Percentiles rank a stretch among this genome's conserved stretches.
Conservation (phyloP, 2,329 filamentous ascomycete species). For the Juglanconis juglandina region DNA sequence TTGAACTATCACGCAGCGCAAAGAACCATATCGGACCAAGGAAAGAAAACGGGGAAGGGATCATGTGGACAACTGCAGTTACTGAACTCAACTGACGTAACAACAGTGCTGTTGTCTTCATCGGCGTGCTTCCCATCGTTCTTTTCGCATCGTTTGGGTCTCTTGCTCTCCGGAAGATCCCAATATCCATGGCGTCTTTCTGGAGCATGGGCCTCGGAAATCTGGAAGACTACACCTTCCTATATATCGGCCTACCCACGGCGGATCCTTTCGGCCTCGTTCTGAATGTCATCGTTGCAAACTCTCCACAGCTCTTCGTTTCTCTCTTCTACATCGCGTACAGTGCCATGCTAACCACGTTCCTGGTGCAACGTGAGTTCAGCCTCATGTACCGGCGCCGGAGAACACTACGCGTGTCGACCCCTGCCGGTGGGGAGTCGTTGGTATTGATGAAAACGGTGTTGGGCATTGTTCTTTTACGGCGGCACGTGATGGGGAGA, state of each 20-base stretch:
- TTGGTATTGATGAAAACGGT: too few species aligned
- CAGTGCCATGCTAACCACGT: conserved; percentile 43
- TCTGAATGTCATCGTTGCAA: conserved; percentile 35
- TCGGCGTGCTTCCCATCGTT: conserved; percentile 4
- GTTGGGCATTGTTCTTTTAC: too few species aligned
- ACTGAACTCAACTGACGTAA: neutral
- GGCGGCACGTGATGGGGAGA: too few species aligned
- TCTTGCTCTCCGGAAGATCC: conserved; percentile 19
- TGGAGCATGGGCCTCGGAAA: conserved; percentile 29
- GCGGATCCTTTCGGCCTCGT: conserved; percentile 28
- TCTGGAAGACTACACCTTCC: conserved; percentile 26
- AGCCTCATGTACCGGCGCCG: conserved; percentile 31
- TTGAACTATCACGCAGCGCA: too few species aligned
- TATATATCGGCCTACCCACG: conserved; percentile 24
- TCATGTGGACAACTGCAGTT: neutral
- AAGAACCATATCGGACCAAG: too few species aligned
- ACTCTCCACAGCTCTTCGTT: conserved; percentile 44
- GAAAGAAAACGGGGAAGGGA: too few species aligned
- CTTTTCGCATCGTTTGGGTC: conserved; percentile 16
- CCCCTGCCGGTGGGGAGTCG: conserved; percentile 27
- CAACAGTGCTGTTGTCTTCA: neutral
- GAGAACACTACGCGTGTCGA: conserved; percentile 40
- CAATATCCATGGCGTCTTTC: conserved; percentile 21
- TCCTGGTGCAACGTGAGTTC: conserved; percentile 46
- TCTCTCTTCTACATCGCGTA: conserved; percentile 43